Base-by-base conservation (phyloP, 1,284 basidiomycete genomes). In the Coniferiporia weirii region DNA sequence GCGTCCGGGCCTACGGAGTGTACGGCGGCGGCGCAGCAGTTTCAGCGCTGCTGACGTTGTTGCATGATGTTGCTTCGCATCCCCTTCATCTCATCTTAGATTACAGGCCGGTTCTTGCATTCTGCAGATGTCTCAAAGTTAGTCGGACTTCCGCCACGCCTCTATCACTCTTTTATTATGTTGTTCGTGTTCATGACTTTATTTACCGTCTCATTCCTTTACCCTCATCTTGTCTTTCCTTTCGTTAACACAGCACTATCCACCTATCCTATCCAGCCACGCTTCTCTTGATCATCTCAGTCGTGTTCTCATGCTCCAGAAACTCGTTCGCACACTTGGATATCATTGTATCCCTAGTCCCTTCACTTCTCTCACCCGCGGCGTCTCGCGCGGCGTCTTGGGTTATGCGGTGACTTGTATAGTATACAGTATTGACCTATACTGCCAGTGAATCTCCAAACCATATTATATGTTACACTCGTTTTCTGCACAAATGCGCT, bases 41-140 rank as follows among this genome's bases (percentile, higher is more conserved):
- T 92, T 92, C 71, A 90, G 89, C 68, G 77, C 85, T 59, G 87
- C 87, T 8, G 87, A 93, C 70, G 83, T 93, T 40, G 79, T 91
- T 63, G 88, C 84, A 67, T 90, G 72, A 81, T 19, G 3, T 9
- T 19, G 12, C 19, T 6, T 59, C 43, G 45, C 19, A n/a, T 19
- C 12, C 32, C 46, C 45, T 15, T 35, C 34, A 57, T 60, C 43
- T 34, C 38, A 49, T 63, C 48, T 47, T 47, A 20, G 34, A 57
- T 56, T 45, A 54, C 46, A 54, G 61, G 45, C 58, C 35, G 12
- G 51, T 51, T 61, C 38, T 61, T 64, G 36, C 58, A 56, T 45
- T 59, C 38, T 45, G 27, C 56, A 45, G 55, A 56, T 60, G 22
- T 52, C n/a, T 59, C 51, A 34, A 56, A 17, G 44, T 56, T 46